phyloP scores from a whole-genome alignment of 768 basidiomycete genomes.

The Phlebiopsis flavidoalba region DNA sequence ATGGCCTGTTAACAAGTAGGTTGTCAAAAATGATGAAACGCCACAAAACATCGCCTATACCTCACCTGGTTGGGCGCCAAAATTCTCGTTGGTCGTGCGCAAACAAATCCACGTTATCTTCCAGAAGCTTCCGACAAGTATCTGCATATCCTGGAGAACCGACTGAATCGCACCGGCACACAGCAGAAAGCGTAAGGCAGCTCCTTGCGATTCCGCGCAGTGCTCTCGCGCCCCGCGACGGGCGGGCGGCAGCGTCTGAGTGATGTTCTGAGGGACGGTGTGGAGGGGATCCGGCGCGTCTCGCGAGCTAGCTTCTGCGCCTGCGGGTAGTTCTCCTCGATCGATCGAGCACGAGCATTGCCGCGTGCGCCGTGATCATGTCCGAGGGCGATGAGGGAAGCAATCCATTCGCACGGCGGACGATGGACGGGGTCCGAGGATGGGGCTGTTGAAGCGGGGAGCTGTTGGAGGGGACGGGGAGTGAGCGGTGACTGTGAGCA shows the following conservation, averaged over 20 bases:
- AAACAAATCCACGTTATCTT: constrained; percentile 89
- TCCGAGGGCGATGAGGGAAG: constrained; percentile 92
- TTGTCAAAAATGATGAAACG: too few species aligned
- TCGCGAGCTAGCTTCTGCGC: constrained; percentile 89
- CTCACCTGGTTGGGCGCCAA: constrained; percentile 93
- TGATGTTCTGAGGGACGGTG: constrained; percentile 83
- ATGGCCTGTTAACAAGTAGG: constrained; percentile 67
- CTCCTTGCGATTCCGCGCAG: constrained; percentile 76
- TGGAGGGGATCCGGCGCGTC: constrained; percentile 90
- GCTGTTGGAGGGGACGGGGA: constrained; percentile 46
- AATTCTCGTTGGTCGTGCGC: constrained; percentile 92
- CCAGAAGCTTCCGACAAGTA: constrained; percentile 81
- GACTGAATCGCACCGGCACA: constrained; percentile 81
- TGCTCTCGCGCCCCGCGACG: constrained; percentile 33
- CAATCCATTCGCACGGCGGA: constrained; percentile 94
- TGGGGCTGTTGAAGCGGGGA: constrained; percentile 39
- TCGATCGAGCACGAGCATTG: constrained; percentile 87
- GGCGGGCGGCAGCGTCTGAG: constrained; percentile 65
- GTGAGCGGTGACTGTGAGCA: constrained; percentile 91
- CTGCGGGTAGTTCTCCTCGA: constrained; percentile 85
- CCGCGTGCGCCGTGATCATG: constrained; percentile 97
- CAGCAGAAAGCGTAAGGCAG: constrained; percentile 62
- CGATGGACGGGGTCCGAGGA: constrained; percentile 81
- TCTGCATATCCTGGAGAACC: constrained; percentile 83
- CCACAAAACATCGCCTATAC: too few species aligned